Percentiles rank a stretch among this genome's conserved stretches.
Conservation (phyloP, 1,139 yeast species). For the Geotrichum australiense region DNA sequence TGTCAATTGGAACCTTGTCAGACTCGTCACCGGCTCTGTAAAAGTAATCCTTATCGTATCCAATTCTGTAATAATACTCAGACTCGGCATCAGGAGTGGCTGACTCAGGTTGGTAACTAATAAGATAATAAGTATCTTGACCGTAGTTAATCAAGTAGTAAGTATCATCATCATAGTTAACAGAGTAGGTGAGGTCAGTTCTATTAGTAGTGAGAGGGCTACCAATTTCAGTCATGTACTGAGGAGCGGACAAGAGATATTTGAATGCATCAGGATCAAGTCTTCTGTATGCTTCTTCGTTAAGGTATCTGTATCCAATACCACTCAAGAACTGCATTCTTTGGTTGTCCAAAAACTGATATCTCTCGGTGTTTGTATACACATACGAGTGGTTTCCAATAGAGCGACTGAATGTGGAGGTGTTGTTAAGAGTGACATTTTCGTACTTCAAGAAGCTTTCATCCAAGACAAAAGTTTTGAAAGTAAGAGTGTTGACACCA, state of each 20-base stretch:
- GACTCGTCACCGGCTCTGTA: not conserved
- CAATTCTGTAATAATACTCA: not conserved
- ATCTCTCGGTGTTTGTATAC: slow-evolving; percentile 2
- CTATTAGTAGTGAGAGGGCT: not conserved
- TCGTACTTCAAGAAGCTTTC: not conserved
- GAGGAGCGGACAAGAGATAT: not conserved
- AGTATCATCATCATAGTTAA: slow-evolving; percentile 1
- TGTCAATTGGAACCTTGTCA: not conserved
- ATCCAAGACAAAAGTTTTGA: not conserved
- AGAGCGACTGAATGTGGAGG: not conserved
- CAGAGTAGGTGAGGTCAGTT: not conserved
- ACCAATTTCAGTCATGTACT: not conserved
- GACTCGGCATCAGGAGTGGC: not conserved
- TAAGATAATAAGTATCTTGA: not conserved
- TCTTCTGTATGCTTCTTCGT: slow-evolving; percentile 9
- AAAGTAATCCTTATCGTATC: not conserved
- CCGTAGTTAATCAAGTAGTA: not conserved
- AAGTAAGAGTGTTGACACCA: slow-evolving; percentile 5
- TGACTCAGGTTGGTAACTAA: not conserved
- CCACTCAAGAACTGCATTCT: not conserved
- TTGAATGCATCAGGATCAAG: slow-evolving; percentile 6
- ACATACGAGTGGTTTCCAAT: slow-evolving; percentile 1
- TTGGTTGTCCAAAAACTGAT: not conserved
- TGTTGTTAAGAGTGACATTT: not conserved
- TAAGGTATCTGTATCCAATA: slow-evolving; percentile 1